Base-by-base conservation (phyloP, 1,284 basidiomycete genomes). In the Mycosarcoma mackinlayi region DNA sequence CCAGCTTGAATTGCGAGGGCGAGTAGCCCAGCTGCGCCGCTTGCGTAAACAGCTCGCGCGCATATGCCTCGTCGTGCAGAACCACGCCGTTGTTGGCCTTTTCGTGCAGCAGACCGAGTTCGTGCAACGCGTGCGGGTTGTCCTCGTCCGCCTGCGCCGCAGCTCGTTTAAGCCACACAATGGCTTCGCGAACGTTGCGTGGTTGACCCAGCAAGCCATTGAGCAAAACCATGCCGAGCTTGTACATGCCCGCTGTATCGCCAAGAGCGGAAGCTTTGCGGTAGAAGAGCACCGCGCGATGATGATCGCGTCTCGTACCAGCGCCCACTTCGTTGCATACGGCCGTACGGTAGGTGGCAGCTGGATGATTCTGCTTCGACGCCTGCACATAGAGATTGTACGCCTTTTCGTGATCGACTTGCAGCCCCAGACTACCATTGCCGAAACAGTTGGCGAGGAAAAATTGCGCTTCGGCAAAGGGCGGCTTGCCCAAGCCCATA, bases 321-420 rank as follows among this genome's bases (percentile, higher is more conserved):
- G 94, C 94, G n/a, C 96, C 96, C 58, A 98, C 92, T 84, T 98
- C 96, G 84, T 98, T 98, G 84, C 96, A 99, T 5, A 98, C 95
- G 3, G 94, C 96, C 28, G 97, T 94, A 41, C 96, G 91, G 82
- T 98, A 99, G 27, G 92, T 94, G 21, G 94, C 94, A 0, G 93
- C 89, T 0, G 96, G 88, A 80, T 98, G 93, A 81, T 97, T 96
- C 84, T 97, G 92, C 84, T 98, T 98, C 34, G 92, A 92, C 5
- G 95, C 95, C 85, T 98, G 94, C 30, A 98, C 87, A 80, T 98
- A 98, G n/a, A 98, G 87, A 83, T 96, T 93, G 84, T 98, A 99
- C 0, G 95, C 95, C 78, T 93, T 91, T 80, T 98, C 94, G 83
- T 98, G 94, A 83, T 98, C 96, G 54, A 98, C 93, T 76, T 91